Evolutionary conservation across 306 rosid species (phyloP).

Genomic region (Gastrolobium bilobum): DNA sequence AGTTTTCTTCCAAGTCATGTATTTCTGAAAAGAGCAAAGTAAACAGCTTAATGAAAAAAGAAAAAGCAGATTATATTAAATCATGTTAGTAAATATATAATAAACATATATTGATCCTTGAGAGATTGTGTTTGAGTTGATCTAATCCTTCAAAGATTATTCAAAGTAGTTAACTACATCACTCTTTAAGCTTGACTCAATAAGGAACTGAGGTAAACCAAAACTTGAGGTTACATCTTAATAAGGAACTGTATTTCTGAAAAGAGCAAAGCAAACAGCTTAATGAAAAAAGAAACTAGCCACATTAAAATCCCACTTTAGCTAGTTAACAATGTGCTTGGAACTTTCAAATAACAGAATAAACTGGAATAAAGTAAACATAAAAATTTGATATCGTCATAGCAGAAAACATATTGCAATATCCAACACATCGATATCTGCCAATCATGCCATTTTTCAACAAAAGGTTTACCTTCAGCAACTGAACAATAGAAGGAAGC

Average conservation of each 20-base stretch:
- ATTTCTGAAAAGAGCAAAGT: constrained; percentile 66
- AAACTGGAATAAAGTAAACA: constrained; percentile 22
- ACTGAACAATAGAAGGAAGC: constrained; percentile 93
- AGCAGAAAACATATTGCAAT: neutral
- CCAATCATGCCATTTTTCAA: constrained; percentile 34
- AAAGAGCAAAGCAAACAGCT: constrained; percentile 41
- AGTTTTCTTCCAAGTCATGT: constrained; percentile 90
- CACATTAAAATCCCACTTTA: constrained; percentile 33
- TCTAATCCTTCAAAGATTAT: constrained; percentile 12
- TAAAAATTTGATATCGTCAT: constrained; percentile 2
- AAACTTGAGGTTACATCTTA: constrained; percentile 10
- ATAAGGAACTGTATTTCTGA: constrained; percentile 67
- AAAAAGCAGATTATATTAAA: neutral
- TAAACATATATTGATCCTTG: constrained; percentile 2
- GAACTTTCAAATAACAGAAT: constrained; percentile 40
- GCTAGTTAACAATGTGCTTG: constrained; percentile 10
- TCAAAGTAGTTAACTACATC: constrained; percentile 34
- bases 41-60: constrained; percentile 31
- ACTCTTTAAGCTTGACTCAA: neutral
- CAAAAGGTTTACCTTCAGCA: constrained; percentile 69
- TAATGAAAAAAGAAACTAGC: constrained; percentile 21
- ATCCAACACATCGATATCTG: constrained; percentile 27
- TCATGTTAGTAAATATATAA: neutral
- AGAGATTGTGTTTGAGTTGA: constrained; percentile 10
- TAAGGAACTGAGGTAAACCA: neutral